Evolutionary conservation across 2,329 filamentous ascomycete genomes (phyloP), one percentile per base, ranked within the genome.

Genomic region (Xylariaceae sp.): DNA sequence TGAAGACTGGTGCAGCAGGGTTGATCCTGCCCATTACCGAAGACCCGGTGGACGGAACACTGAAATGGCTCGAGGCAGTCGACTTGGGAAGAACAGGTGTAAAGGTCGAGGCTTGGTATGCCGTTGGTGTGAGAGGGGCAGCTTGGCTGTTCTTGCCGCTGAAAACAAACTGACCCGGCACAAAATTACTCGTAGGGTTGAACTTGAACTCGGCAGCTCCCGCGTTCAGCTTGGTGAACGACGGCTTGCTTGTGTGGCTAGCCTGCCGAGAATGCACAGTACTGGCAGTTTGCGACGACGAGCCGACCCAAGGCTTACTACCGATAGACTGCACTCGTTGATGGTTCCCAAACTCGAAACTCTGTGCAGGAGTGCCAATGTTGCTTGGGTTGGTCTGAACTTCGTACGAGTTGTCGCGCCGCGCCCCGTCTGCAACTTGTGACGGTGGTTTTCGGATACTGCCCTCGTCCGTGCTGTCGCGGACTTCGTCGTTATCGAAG

Each of bases 191-290:
- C 3, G 64, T 59, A 7, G 74, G 75, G 46, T 78, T 76, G 62
- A 90, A 90, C 52, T 83, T 87, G 69, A 96, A 96, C 55, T 92
- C 87, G 32, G 88, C 85, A 0, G 90, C 90, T 46, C 83, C 78
- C 19, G 94, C 88, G 53, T 97, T 97, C 51, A 97, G 74, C 50
- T 82, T 89, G 1, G 88, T 87, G 30, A 81, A 62, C 0, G 79
- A 89, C 3, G 80, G 70, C 52, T 83, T 86, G 56, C 81, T 83
- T 13, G 70, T 73, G 54, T 88, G 84, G 47, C 74, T 76, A 9
- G 69, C 64, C 12, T 63, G 66, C 30, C 67, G 64, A 19, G 65
- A 57, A 15, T 60, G 53, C 17, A 59, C 51, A 17, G 58, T 54
- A 50, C 61, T 62, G 31, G 60, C 59, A 17, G 63, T 53, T 29